A percentile compares a stretch with the other conserved stretches of the same genome.
These are phyloP conservation scores for Fraxinus ornus DNA, from an alignment of 305 asterid genomes.

Conservation along the genomic window DNA sequence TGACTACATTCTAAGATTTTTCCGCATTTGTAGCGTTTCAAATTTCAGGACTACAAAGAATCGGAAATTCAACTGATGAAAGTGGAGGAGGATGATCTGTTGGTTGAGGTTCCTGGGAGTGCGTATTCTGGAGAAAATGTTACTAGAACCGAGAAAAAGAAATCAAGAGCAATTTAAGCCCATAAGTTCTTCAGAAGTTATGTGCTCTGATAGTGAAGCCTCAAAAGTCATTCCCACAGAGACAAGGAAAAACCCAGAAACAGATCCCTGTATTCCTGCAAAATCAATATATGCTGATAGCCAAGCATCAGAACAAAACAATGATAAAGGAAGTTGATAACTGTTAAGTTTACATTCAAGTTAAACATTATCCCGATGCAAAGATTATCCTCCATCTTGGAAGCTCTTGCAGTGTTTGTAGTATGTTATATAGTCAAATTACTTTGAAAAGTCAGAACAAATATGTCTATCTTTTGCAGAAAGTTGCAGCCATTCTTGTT, in stretches of 20 bases:
- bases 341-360: not conserved
- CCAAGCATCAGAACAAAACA: slow-evolving; percentile 7
- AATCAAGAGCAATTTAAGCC: slow-evolving; percentile 32
- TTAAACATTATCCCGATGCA: not conserved
- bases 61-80: slow-evolving; percentile 24
- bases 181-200: slow-evolving; percentile 1
- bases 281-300: slow-evolving; percentile 9
- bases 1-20: not conserved
- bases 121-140: slow-evolving; percentile 59
- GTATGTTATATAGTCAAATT: not conserved
- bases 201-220: slow-evolving; percentile 20
- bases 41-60: slow-evolving; percentile 33
- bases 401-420: not conserved
- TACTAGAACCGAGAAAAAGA: slow-evolving; percentile 20
- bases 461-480: not conserved
- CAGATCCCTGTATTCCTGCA: slow-evolving; percentile 8
- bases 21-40: not conserved
- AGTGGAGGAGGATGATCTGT: slow-evolving; percentile 48
- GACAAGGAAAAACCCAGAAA: slow-evolving; percentile 17
- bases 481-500: not conserved
- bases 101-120: slow-evolving; percentile 87
- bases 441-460: not conserved
- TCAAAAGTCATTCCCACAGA: not conserved
- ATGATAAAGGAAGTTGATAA: slow-evolving; percentile 13
- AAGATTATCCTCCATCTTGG: not conserved